phyloP scores from a whole-genome alignment of 2,329 filamentous ascomycete species.

The Hymenoscyphus repandus region DNA sequence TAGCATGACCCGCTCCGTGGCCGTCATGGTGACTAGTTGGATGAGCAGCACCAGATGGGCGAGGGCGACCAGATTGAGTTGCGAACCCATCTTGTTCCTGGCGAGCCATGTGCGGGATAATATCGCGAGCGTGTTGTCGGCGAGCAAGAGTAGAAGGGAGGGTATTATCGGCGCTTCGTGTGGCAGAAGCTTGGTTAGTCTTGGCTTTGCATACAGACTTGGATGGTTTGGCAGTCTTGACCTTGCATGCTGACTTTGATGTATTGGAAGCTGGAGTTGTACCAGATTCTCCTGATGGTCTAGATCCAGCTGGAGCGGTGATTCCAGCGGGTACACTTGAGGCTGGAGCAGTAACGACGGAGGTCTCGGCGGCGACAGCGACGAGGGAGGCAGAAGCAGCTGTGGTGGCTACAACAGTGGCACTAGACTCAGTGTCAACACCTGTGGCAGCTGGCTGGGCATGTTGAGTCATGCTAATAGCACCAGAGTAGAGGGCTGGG shows the following conservation, averaged over 20 bases:
- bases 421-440: slow-evolving; percentile 6
- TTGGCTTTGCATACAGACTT: slow-evolving; percentile 19
- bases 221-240: slow-evolving; percentile 12
- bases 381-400: neutral
- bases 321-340: slow-evolving; percentile 1
- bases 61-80: too few relatives aligned
- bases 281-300: slow-evolving; percentile 4
- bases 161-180: slow-evolving; percentile 6
- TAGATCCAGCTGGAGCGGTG: slow-evolving; percentile 9
- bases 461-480: slow-evolving; percentile 1
- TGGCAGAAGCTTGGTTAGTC: neutral
- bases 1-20: too few relatives aligned
- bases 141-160: slow-evolving; percentile 13
- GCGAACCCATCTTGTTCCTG: too few relatives aligned
- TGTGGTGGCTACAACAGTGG: slow-evolving; percentile 5
- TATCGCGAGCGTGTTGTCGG: slow-evolving; percentile 18
- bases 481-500: slow-evolving; percentile 29
- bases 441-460: slow-evolving; percentile 9
- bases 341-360: too few relatives aligned
- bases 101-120: too few relatives aligned
- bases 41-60: too few relatives aligned
- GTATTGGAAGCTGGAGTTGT: slow-evolving; percentile 9
- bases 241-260: too few relatives aligned
- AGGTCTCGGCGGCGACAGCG: too few relatives aligned
- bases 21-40: too few relatives aligned